Evolutionary conservation across 768 basidiomycete species (phyloP), one percentile per base, ranked within the genome.

Genomic region (Termitomyces sp.): DNA sequence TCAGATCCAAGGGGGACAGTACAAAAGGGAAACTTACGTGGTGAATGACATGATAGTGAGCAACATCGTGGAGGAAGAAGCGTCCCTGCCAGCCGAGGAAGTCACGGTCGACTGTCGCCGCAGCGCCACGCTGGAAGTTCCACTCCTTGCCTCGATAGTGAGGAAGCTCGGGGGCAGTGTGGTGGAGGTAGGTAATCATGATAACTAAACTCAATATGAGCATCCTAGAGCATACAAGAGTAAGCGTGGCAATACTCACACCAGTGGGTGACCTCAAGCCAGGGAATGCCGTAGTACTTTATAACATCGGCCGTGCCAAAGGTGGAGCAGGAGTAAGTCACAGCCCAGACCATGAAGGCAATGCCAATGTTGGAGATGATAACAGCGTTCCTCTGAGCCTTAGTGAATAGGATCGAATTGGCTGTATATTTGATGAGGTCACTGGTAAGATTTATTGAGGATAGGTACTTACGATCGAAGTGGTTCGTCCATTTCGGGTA

Each of bases 31-130:
- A 48, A 44, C 76, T 48, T 67, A 79, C 80, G 65, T 86, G 84
- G 63, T 86, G 84, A 44, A 84, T 71, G 56, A 85, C 83, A 66
- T 87, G 85, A 65, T 72, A 84, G 64, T 85, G 84, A 2, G 82
- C 81, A 18, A 86, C 82, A 60, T 83, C 81, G 64, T 85, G 84
- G 16, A 87, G 73, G 75, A 85, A 87, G 74, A 85, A 85, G 24
- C 81, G 76, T 2, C 85, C 85, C 66, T 82, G 80, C 82, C 82
- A 84, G n/a, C 84, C 84, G 13, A 87, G 72, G 68, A 87, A 81
- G 55, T 76, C 60, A 24, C 83, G 71, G 66, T 86, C 84, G n/a
- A 85, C 76, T 2, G 85, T 85, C 2, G 82, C 79, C 22, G 82
- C 80, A 22, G 85, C 85, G 2, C 85, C 85, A 12, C 84, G 82